Percentiles rank a stretch among this genome's conserved stretches.
Conservation (phyloP, 1,139 yeast species). For the Yamadazyma pseudoaaseri region DNA sequence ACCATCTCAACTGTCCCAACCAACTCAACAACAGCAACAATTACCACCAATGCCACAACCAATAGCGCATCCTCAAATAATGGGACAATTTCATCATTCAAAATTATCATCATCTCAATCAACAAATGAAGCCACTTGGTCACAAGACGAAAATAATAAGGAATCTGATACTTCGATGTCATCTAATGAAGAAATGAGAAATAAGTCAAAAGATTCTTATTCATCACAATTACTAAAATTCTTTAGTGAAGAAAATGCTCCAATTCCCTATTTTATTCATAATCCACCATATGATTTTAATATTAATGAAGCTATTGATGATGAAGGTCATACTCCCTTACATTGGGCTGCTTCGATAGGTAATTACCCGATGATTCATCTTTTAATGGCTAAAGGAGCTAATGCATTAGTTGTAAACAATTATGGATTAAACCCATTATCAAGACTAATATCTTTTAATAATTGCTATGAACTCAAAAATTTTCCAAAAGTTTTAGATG, state of each 20-base stretch:
- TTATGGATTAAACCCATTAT: constrained; percentile 80
- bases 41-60: constrained; percentile 14
- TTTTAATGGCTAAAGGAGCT: constrained; percentile 71
- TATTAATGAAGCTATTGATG: constrained; percentile 85
- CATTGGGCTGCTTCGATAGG: constrained; percentile 99
- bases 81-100: constrained; percentile 31
- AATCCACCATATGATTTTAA: constrained; percentile 80
- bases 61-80: constrained; percentile 17
- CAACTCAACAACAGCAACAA: constrained; percentile 14
- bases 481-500: constrained; percentile 68
- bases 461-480: constrained; percentile 81
- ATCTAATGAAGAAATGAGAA: constrained; percentile 30
- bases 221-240: constrained; percentile 57
- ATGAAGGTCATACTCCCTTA: constrained; percentile 92
- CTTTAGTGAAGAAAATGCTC: constrained; percentile 64
- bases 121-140: constrained; percentile 48
- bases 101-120: constrained; percentile 40
- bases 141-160: constrained; percentile 42
- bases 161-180: constrained; percentile 47
- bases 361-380: constrained; percentile 65
- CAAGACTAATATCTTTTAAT: constrained; percentile 80
- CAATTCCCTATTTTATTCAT: constrained; percentile 71
- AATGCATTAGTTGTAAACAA: constrained; percentile 72
- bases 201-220: constrained; percentile 33
- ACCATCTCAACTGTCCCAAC: constrained; percentile 3